A percentile compares a stretch with the other conserved stretches of the same genome.
Conservation (phyloP, 2,329 filamentous ascomycete genomes). For the Fusarium buharicum region DNA sequence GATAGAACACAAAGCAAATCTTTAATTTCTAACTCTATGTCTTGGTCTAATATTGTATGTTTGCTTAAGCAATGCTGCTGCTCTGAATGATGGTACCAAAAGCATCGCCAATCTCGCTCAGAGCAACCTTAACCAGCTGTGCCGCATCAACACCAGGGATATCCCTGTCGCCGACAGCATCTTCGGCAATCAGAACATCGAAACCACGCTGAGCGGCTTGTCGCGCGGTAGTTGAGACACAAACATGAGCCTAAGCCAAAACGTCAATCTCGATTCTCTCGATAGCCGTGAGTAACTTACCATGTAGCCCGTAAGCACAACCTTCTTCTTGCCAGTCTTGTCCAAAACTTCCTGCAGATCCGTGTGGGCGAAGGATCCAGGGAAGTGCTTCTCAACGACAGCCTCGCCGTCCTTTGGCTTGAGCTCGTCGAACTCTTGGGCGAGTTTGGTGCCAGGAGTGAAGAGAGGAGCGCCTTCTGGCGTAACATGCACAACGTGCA, state of each 20-base stretch:
- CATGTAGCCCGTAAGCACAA: slow-evolving; percentile 72
- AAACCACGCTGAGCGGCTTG: slow-evolving; percentile 70
- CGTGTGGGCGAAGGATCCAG: slow-evolving; percentile 70
- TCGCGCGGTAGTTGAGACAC: slow-evolving; percentile 71
- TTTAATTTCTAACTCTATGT: neutral
- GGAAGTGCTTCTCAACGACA: slow-evolving; percentile 66
- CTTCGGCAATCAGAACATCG: slow-evolving; percentile 69
- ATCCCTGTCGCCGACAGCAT: slow-evolving; percentile 72
- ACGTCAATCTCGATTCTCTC: neutral
- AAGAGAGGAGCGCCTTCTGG: slow-evolving; percentile 73
- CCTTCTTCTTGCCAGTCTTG: slow-evolving; percentile 62
- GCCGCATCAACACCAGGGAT: slow-evolving; percentile 70
- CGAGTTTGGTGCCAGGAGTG: slow-evolving; percentile 69
- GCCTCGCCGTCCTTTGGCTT: slow-evolving; percentile 65
- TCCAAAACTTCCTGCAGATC: slow-evolving; percentile 64
- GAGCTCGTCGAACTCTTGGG: slow-evolving; percentile 69
- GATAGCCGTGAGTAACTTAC: slow-evolving; percentile 42
- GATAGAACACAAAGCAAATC: neutral
- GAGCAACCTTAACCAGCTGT: slow-evolving; percentile 60
- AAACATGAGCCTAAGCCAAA: slow-evolving; percentile 67
- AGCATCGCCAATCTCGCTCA: slow-evolving; percentile 70
- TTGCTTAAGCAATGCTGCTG: slow-evolving; percentile 41
- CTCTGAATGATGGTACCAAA: slow-evolving; percentile 69
- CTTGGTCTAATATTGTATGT: no score
- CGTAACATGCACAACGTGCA: slow-evolving; percentile 70